Evolutionary conservation across 2,329 filamentous ascomycete genomes (phyloP).

Genomic region (Grosmannia clavigera): DNA sequence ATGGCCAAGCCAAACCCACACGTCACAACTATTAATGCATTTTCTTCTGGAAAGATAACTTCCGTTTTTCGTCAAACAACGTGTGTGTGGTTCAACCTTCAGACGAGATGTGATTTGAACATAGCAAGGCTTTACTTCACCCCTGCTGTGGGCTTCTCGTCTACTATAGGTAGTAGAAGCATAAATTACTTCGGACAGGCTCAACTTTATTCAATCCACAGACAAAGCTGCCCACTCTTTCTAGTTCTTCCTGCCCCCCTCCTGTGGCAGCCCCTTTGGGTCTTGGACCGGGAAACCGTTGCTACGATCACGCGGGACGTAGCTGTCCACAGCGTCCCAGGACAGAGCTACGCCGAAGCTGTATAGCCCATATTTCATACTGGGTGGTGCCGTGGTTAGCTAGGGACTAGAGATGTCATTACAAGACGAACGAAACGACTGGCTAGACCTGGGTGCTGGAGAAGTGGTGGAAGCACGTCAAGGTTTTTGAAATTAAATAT

Average conservation of each 20-base stretch:
- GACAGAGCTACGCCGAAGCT: background rate
- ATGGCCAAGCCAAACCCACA: no score
- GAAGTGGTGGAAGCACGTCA: background rate
- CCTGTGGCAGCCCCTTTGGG: background rate
- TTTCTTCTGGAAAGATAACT: no score
- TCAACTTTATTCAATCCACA: no score
- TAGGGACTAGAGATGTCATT: background rate
- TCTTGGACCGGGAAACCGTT: background rate
- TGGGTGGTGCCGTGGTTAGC: background rate
- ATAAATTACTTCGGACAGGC: no score
- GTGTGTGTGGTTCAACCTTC: no score
- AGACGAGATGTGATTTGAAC: no score
- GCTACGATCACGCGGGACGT: background rate
- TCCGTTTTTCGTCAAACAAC: no score
- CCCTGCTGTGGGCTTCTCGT: no score
- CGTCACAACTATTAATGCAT: no score
- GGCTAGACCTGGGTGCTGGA: background rate
- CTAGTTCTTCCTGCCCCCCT: background rate
- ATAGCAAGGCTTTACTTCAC: no score
- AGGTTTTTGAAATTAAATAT: background rate
- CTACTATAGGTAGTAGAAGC: no score
- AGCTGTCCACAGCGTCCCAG: background rate
- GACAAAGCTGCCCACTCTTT: background rate
- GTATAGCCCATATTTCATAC: background rate
- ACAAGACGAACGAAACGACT: background rate